These are phyloP conservation scores for Hypoxylon sp. DNA, from an alignment of 2,329 filamentous ascomycete genomes.

Conservation along the genomic window DNA sequence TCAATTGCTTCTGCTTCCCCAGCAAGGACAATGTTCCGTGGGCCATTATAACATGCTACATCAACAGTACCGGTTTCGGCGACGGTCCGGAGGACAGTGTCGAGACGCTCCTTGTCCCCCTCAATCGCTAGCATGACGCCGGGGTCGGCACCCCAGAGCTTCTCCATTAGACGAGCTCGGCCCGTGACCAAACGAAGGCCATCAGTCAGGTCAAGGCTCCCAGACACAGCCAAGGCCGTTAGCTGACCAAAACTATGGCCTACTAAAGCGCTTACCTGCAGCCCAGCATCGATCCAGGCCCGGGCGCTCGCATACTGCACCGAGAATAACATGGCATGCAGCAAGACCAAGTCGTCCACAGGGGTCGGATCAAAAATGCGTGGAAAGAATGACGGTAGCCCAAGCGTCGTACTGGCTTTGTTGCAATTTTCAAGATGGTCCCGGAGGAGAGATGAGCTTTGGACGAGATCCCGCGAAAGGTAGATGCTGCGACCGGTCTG, in stretches of 20 bases:
- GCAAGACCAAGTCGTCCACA: slow-evolving; percentile 48
- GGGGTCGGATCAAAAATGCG: slow-evolving; percentile 48
- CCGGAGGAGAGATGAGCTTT: slow-evolving; percentile 46
- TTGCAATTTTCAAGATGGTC: slow-evolving; percentile 55
- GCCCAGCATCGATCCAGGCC: slow-evolving; percentile 53
- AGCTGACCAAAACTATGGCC: slow-evolving; percentile 59
- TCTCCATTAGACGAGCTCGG: slow-evolving; percentile 52
- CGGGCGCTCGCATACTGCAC: slow-evolving; percentile 55
- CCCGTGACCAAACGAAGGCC: slow-evolving; percentile 50
- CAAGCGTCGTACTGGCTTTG: slow-evolving; percentile 43
- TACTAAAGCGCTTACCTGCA: slow-evolving; percentile 52
- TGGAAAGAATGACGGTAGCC: slow-evolving; percentile 52
- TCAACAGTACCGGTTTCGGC: slow-evolving; percentile 6
- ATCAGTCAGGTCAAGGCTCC: slow-evolving; percentile 51
- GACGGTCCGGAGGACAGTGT: slow-evolving; percentile 4
- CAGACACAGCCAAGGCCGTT: slow-evolving; percentile 54
- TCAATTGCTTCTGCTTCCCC: slow-evolving; percentile 30
- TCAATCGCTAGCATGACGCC: slow-evolving; percentile 55
- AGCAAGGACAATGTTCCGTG: slow-evolving; percentile 41
- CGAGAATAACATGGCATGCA: slow-evolving; percentile 56
- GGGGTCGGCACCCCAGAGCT: slow-evolving; percentile 53
- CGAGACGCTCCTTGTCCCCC: slow-evolving; percentile 8
- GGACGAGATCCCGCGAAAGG: slow-evolving; percentile 25
- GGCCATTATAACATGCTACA: slow-evolving; percentile 46
- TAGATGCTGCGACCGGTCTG: slow-evolving; percentile 27